Evolutionary conservation across 441 rosid species (phyloP), one percentile per base, ranked within the genome.

Genomic region (Pelargonium cotyledonis): DNA sequence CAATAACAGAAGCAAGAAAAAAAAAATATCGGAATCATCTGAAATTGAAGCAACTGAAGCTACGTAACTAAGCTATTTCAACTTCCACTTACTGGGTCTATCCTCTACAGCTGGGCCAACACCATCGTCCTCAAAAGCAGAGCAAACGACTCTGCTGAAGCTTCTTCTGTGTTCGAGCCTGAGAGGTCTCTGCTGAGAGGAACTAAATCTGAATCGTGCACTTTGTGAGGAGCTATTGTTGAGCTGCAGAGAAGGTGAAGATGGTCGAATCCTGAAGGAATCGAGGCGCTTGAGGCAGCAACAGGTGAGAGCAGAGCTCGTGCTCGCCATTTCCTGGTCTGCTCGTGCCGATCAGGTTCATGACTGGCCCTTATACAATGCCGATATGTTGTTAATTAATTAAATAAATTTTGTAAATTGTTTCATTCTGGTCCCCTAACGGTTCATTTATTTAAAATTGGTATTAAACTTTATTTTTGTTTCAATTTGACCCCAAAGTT

Each of bases 41-140:
- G 6, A 49, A 49, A 49, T 7, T n/a, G 57, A 49, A 49, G 57
- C 6, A 49, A 14, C 6, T 1, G 10, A 55, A 6, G 23, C 61
- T 18, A 3, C 15, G 26, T 18, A 16, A 2, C 23, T 18, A 55
- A 55, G 19, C 9, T 21, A 0, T 51, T 18, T 18, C 10, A 10
- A 0, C 0, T 55, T 18, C 11, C 10, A 10, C 65, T 64, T 80
- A 90, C 96, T 92, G 75, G 91, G 88, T 65, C 88, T 86, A 65
- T 87, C 96, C 69, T 92, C 89, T 21, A 88, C 79, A 58, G 84
- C 87, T 1, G 89, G 82, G 78, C 84, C 85, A 73, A 78, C 71
- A 46, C 78, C 77, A 26, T 63, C 72, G 69, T 84, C 83, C 38
- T 89, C 90, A 31, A 82, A 86, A 1, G 91, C 83, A 12, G 84